Percentiles rank a stretch among this genome's conserved stretches.
Conservation (phyloP, 2,329 filamentous ascomycete genomes). For the Coniosporium tulheliwenetii region DNA sequence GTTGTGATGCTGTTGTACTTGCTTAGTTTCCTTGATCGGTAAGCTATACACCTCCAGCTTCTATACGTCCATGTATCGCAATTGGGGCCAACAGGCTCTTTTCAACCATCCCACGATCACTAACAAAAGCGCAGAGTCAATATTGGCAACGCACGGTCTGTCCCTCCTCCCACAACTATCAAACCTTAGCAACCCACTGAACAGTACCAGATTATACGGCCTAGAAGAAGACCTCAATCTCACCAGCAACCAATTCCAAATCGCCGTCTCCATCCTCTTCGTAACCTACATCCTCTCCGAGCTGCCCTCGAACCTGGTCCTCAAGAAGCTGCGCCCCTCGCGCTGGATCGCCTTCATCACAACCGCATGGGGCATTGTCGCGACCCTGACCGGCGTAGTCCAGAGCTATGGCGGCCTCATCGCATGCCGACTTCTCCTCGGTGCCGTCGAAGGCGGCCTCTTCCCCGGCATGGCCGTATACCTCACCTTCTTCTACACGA, state of each 20-base stretch:
- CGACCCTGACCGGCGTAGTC: conserved; percentile 54
- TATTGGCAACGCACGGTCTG: not conserved
- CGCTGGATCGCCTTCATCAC: conserved; percentile 46
- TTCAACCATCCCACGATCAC: no score
- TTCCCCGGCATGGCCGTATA: conserved; percentile 56
- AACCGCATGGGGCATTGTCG: conserved; percentile 42
- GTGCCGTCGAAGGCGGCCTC: conserved; percentile 52
- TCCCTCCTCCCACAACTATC: not conserved
- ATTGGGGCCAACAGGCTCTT: no score
- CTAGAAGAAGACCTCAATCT: conserved; percentile 48
- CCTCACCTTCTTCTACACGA: conserved; percentile 63
- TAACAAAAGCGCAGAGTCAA: no score
- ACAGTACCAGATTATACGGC: conserved; percentile 32
- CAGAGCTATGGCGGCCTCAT: conserved; percentile 49
- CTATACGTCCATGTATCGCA: no score
- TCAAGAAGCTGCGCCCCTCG: conserved; percentile 28
- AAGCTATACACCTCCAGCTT: no score
- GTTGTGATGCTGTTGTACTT: conserved; percentile 56
- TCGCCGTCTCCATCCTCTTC: conserved; percentile 27
- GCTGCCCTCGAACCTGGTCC: conserved; percentile 28
- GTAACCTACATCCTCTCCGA: conserved; percentile 30
- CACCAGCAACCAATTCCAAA: conserved; percentile 51
- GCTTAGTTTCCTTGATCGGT: conserved; percentile 40
- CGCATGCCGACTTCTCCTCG: conserved; percentile 53
- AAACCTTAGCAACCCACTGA: no score